These are phyloP conservation scores for Colletotrichum chrysophilum DNA, from an alignment of 2,329 filamentous ascomycete genomes.

Conservation along the genomic window DNA sequence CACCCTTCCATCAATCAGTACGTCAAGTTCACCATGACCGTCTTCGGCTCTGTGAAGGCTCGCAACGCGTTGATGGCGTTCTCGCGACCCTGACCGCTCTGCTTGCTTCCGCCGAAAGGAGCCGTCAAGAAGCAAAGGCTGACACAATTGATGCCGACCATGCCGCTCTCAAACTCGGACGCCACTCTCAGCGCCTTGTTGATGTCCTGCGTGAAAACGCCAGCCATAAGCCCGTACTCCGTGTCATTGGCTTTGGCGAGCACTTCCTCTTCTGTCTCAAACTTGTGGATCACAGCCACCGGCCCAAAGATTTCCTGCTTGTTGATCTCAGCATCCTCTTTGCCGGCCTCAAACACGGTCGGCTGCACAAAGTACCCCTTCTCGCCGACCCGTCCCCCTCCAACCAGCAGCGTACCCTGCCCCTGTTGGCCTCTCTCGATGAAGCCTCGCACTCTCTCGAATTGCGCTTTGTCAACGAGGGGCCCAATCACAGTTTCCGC, in stretches of 20 bases:
- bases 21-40: constrained; percentile 49
- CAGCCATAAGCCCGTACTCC: constrained; percentile 47
- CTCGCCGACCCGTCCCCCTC: constrained; percentile 42
- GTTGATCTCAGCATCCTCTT: constrained; percentile 50
- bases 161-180: constrained; percentile 66
- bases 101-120: constrained; percentile 57
- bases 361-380: constrained; percentile 50
- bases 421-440: constrained; percentile 43
- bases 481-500: constrained; percentile 64
- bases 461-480: constrained; percentile 53
- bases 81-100: constrained; percentile 54
- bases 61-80: constrained; percentile 51
- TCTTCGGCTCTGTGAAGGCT: constrained; percentile 55
- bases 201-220: constrained; percentile 68
- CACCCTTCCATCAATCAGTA: not conserved
- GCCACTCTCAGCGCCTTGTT: constrained; percentile 63
- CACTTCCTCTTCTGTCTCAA: constrained; percentile 62
- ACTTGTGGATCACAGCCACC: constrained; percentile 58
- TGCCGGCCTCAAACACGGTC: constrained; percentile 48
- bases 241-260: constrained; percentile 60
- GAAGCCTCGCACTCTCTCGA: constrained; percentile 48
- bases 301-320: constrained; percentile 64
- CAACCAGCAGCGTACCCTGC: constrained; percentile 42
- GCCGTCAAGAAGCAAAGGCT: constrained; percentile 40
- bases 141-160: constrained; percentile 70